Evolutionary conservation across 305 asterid genomes (phyloP), one percentile per base, ranked within the genome.

Genomic region (Fraxinus dipetala): DNA sequence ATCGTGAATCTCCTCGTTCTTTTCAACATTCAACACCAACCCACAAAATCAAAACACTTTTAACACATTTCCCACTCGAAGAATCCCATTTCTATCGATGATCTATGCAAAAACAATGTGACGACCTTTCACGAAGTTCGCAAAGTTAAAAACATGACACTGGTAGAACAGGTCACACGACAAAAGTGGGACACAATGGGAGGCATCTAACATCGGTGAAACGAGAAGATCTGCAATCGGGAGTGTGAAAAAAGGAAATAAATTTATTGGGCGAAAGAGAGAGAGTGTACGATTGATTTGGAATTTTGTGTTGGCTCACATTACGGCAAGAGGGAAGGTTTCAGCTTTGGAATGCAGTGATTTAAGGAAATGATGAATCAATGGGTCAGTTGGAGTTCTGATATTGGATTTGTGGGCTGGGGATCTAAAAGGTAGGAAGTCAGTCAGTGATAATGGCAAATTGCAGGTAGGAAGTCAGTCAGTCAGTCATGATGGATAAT

Each of bases 141-240:
- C 75, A 14, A 79, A 59, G 36, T 65, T 6, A 80, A 69, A 76
- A 76, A 72, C 81, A 77, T 77, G 82, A 56, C 48, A 26, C 79
- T 72, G 48, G 80, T 48, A 61, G 80, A 77, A 67, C 13, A 72
- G 35, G 59, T 76, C 81, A 65, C 79, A 77, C 32, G 76, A 43
- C 11, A 77, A 45, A 51, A 72, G 69, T 38, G 43, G 38, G 74
- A 67, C 35, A 30, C 38, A 6, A 6, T 67, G 38, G 31, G 74
- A 67, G 36, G 78, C 77, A 78, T 81, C 80, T 28, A 73, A 56
- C 77, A 67, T 31, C 76, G 79, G 76, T 69, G 51, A 61, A 78
- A 75, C 30, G 82, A 75, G 88, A 73, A 18, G 76, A 59, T 81
- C 78, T 67, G 81, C 82, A 82, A 75, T 74, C 31, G 10, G 18